Evolutionary conservation across 495 filamentous ascomycete genomes (phyloP), one percentile per base, ranked within the genome.

Genomic region (Talaromyces nanjingensis): DNA sequence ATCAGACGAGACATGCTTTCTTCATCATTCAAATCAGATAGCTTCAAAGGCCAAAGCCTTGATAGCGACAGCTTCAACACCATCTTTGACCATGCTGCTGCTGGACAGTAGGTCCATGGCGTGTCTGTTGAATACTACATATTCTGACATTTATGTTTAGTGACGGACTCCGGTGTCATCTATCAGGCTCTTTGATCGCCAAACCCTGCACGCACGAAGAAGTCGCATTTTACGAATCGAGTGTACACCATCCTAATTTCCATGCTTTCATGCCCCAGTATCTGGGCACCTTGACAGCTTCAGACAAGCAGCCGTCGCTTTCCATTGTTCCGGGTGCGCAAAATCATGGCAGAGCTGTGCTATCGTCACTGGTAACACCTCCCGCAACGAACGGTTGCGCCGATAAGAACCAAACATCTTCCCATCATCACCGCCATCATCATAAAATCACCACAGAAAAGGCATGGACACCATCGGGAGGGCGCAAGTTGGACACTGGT

Each of bases 131-230:
- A 2, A 14, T 14, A 24, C 24, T 14, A 27, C 16, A 14, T 14
- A 14, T 27, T 20, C 27, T 52, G 20, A 63, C 39, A 7, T 52
- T 37, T 7, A 7, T 52, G 63, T 11, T 58, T 73, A 98, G 93
- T 76, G 93, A 94, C 54, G 94, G 94, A 66, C 92, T 96, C 53
- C 86, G 96, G 65, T 92, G 88, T 71, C 92, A 96, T 69, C 77
- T 82, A 60, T 88, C 90, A 58, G 94, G 94, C 69, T 84, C 89
- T 63, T 79, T 97, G 18, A 88, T 99, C 71, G 91, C 97, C 73
- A 99, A 99, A 76, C 94, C 94, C 31, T 97, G 94, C 76, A 96
- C 91, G 6, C 74, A 84, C 49, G 83, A 86, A 63, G 94, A 99
- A 77, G 86, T 97, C 64, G 84, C 86, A 27, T 99, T 99, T 77